Conservation (phyloP, 2,329 filamentous ascomycete genomes). For the Ceratocystis destructans region DNA sequence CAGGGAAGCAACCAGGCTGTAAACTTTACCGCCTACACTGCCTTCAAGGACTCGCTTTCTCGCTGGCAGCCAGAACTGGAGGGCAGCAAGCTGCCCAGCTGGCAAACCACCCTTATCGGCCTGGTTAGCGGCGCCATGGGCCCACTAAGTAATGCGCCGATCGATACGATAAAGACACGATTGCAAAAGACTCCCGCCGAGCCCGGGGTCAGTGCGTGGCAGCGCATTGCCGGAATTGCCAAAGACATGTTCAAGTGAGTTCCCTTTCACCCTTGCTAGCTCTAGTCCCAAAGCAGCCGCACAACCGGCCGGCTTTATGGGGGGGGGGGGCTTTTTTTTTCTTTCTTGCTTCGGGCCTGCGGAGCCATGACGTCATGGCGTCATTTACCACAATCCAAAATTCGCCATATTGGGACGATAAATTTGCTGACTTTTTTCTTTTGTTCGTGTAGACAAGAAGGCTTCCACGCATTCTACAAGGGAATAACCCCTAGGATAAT, state of each 20-base stretch:
- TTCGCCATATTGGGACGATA: background rate
- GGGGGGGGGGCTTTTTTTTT: background rate
- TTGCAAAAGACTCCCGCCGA: slow-evolving; percentile 80
- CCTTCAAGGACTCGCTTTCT: slow-evolving; percentile 72
- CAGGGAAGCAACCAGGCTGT: slow-evolving; percentile 96
- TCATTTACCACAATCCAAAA: background rate
- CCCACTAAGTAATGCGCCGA: slow-evolving; percentile 88
- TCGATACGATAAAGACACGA: slow-evolving; percentile 97
- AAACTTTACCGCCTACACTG: slow-evolving; percentile 96
- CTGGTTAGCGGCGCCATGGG: slow-evolving; percentile 89
- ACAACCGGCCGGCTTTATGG: background rate
- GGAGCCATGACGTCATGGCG: slow-evolving; percentile 17
- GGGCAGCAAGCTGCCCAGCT: slow-evolving; percentile 57
- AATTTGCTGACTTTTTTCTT: slow-evolving; percentile 15
- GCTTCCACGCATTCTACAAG: slow-evolving; percentile 92
- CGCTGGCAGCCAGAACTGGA: slow-evolving; percentile 56
- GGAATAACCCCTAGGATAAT: slow-evolving; percentile 96
- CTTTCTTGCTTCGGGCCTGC: slow-evolving; percentile 3
- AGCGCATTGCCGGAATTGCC: slow-evolving; percentile 65
- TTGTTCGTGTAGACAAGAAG: slow-evolving; percentile 56
- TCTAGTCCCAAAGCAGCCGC: background rate
- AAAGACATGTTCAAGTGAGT: slow-evolving; percentile 68
- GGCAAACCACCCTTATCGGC: slow-evolving; percentile 83
- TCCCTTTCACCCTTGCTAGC: background rate
- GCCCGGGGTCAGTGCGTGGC: slow-evolving; percentile 65